Evolutionary conservation across 257 asterid species (phyloP).

Genomic region (Gynochthodes officinalis): DNA sequence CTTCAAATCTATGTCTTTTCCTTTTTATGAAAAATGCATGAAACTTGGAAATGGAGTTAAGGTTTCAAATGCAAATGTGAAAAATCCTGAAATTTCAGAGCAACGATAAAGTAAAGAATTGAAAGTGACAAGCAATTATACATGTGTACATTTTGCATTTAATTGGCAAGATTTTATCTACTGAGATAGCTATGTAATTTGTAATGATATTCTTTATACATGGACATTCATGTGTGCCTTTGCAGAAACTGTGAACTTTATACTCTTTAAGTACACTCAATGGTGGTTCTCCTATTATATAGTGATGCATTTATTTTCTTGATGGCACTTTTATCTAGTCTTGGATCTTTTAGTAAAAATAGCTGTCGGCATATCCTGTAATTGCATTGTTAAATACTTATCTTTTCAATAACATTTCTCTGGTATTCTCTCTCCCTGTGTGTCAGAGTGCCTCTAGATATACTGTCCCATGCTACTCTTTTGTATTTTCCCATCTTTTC

Average conservation of each 20-base stretch:
- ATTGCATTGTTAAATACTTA: background rate
- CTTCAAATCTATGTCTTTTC: background rate
- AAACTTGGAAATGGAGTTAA: background rate
- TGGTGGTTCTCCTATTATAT: background rate
- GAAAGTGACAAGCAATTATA: background rate
- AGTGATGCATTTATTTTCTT: background rate
- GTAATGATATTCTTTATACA: background rate
- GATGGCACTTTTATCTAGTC: too few relatives aligned
- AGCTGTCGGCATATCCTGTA: background rate
- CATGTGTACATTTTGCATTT: background rate
- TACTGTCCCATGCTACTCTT: background rate
- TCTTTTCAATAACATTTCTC: background rate
- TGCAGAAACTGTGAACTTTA: background rate
- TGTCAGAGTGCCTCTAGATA: conserved; percentile 3
- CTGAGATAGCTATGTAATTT: too few relatives aligned
- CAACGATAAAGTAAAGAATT: background rate
- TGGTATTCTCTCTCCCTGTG: background rate
- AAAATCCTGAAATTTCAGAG: background rate
- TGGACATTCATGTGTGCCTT: background rate
- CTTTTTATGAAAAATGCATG: background rate
- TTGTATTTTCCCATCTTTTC: too few relatives aligned
- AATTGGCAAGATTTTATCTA: too few relatives aligned
- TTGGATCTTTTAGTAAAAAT: background rate
- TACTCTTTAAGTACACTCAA: background rate
- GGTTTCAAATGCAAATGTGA: background rate